A percentile compares a stretch with the other conserved stretches of the same genome.
phyloP scores from a whole-genome alignment of 306 rosid species.

The Quercus aquifolioides region DNA sequence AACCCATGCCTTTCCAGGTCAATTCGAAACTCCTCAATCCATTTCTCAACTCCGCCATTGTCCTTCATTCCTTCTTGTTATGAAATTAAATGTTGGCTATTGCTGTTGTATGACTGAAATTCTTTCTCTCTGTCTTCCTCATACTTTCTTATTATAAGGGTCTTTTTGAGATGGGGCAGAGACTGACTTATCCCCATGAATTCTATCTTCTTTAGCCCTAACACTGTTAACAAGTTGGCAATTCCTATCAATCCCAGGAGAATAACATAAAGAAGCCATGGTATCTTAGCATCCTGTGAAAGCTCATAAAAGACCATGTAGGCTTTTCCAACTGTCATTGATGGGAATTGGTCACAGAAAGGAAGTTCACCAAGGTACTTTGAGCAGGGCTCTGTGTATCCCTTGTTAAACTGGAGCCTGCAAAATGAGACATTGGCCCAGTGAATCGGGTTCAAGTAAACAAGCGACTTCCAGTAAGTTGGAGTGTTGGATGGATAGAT shows the following conservation, averaged over 20 bases:
- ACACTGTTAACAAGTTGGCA: not conserved
- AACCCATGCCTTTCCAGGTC: not conserved
- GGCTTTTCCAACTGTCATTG: conserved; percentile 7
- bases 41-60: not conserved
- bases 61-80: not conserved
- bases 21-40: not conserved
- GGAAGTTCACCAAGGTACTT: not conserved
- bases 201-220: not conserved
- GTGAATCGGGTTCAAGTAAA: conserved; percentile 2
- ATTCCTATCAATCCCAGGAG: not conserved
- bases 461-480: conserved; percentile 8
- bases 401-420: conserved; percentile 3
- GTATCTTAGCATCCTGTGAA: not conserved
- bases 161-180: not conserved
- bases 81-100: not conserved
- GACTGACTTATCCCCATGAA: not conserved
- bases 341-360: not conserved
- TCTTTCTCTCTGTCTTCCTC: not conserved
- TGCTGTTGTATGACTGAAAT: not conserved
- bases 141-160: not conserved
- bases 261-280: conserved; percentile 1
- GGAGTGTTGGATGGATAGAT: conserved; percentile 7
- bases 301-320: not conserved
- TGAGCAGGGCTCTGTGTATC: not conserved
- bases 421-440: conserved; percentile 12